phyloP scores from a whole-genome alignment of 495 filamentous ascomycete genomes.

The Neurospora sp. region DNA sequence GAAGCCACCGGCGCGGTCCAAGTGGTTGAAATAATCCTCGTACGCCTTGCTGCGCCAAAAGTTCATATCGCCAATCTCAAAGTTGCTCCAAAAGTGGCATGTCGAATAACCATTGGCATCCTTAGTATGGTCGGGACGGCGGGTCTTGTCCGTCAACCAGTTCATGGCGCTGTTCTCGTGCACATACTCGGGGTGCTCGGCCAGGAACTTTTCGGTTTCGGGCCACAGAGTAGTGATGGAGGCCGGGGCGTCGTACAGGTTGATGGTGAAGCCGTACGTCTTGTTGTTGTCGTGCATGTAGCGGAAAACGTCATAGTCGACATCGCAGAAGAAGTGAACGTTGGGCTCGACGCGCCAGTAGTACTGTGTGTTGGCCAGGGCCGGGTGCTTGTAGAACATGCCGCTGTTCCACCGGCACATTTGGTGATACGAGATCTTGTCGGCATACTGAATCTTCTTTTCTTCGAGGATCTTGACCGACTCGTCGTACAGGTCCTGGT shows the following conservation, averaged over 20 bases:
- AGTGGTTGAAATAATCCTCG: conserved; percentile 90
- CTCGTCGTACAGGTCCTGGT: conserved; percentile 72
- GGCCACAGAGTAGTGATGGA: conserved; percentile 91
- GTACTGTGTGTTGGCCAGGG: conserved; percentile 68
- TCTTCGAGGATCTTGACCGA: conserved; percentile 75
- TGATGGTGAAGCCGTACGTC: conserved; percentile 98
- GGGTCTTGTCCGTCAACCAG: conserved; percentile 72
- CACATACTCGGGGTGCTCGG: conserved; percentile 71
- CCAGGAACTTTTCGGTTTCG: conserved; percentile 79
- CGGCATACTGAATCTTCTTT: conserved; percentile 79
- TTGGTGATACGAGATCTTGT: conserved; percentile 86
- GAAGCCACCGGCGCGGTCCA: conserved; percentile 92
- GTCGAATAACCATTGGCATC: conserved; percentile 89
- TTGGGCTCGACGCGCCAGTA: conserved; percentile 99
- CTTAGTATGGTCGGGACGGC: conserved; percentile 67
- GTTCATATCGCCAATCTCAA: conserved; percentile 90
- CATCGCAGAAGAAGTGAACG: conserved; percentile 97
- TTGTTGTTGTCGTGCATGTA: conserved; percentile 97
- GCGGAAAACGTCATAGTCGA: conserved; percentile 98
- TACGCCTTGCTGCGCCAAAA: conserved; percentile 92
- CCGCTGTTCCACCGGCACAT: conserved; percentile 99
- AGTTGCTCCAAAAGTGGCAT: conserved; percentile 99
- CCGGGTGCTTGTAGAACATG: conserved; percentile 94
- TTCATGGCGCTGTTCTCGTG: conserved; percentile 73
- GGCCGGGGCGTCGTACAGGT: conserved; percentile 83